phyloP scores from a whole-genome alignment of 1,284 basidiomycete species.

The Microbotryum saponariae region DNA sequence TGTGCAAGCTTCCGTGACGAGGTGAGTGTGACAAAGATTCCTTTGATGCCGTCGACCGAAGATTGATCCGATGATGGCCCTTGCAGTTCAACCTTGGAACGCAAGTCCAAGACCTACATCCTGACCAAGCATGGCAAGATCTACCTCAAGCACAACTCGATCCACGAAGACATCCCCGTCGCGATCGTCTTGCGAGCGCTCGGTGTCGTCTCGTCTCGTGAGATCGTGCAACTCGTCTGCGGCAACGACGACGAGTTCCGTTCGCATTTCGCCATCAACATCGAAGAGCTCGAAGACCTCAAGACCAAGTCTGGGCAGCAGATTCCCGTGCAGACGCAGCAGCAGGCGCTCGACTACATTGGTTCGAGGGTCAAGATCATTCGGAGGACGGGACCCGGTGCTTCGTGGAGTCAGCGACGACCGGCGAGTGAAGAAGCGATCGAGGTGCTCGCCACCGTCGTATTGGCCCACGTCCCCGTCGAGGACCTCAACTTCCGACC shows the following conservation, averaged over 20 bases:
- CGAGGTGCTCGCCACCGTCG: conserved; percentile 92
- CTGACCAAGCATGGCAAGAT: conserved; percentile 88
- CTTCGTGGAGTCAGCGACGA: conserved; percentile 53
- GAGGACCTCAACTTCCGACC: conserved; percentile 82
- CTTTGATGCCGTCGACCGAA: not conserved
- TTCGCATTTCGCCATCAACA: conserved; percentile 76
- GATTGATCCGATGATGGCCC: not conserved
- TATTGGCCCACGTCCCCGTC: conserved; percentile 93
- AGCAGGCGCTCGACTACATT: conserved; percentile 93
- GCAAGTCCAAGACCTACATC: conserved; percentile 98
- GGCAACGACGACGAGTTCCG: conserved; percentile 88
- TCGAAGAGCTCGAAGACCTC: conserved; percentile 73
- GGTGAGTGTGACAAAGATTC: conserved; percentile 50
- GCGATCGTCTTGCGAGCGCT: conserved; percentile 93
- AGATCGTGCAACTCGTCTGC: conserved; percentile 89
- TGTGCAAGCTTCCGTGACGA: conserved; percentile 94
- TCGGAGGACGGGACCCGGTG: conserved; percentile 53
- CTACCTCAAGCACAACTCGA: conserved; percentile 96
- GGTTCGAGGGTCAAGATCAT: conserved; percentile 86
- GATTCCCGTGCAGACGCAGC: conserved; percentile 64
- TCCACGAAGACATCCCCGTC: conserved; percentile 95
- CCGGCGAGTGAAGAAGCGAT: conserved; percentile 90
- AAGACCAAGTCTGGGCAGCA: conserved; percentile 44
- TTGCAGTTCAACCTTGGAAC: conserved; percentile 83
- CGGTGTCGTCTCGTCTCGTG: conserved; percentile 94